Conservation (phyloP, 2,329 filamentous ascomycete species). For the Chaetomium sp. region DNA sequence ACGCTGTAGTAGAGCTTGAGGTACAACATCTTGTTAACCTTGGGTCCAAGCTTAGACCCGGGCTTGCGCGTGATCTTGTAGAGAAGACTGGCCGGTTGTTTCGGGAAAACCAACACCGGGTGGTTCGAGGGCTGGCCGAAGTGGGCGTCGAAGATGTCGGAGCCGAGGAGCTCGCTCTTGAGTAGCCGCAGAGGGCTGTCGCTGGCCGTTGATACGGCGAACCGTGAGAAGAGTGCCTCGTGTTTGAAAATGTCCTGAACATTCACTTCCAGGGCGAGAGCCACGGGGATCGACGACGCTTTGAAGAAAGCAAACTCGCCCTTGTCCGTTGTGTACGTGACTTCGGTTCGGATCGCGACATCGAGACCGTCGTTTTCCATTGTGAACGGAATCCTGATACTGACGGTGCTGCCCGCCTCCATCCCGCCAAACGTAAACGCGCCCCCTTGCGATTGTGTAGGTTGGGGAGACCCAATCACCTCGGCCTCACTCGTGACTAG, state of each 20-base stretch:
- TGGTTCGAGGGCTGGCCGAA: conserved; percentile 49
- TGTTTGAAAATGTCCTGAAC: conserved; percentile 95
- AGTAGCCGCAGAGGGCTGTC: conserved; percentile 68
- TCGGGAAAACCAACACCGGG: conserved; percentile 63
- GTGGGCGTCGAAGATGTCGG: conserved; percentile 60
- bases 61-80: conserved; percentile 66
- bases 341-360: conserved; percentile 68
- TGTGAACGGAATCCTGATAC: conserved; percentile 71
- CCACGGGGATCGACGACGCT: conserved; percentile 59
- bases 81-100: conserved; percentile 72
- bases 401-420: conserved; percentile 39
- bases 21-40: conserved; percentile 46
- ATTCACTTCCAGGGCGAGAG: conserved; percentile 84
- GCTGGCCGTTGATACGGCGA: conserved; percentile 80
- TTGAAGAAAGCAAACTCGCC: conserved; percentile 60
- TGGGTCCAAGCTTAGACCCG: conserved; percentile 27
- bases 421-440: conserved; percentile 46
- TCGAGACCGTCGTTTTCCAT: conserved; percentile 69
- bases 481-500: conserved; percentile 55
- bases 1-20: conserved; percentile 71
- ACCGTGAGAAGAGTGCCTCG: conserved; percentile 73
- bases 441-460: conserved; percentile 48
- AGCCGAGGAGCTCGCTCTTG: conserved; percentile 62
- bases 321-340: conserved; percentile 62
- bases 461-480: conserved; percentile 38